Conservation (phyloP, 768 basidiomycete species). For the Boletus rubropictus region DNA sequence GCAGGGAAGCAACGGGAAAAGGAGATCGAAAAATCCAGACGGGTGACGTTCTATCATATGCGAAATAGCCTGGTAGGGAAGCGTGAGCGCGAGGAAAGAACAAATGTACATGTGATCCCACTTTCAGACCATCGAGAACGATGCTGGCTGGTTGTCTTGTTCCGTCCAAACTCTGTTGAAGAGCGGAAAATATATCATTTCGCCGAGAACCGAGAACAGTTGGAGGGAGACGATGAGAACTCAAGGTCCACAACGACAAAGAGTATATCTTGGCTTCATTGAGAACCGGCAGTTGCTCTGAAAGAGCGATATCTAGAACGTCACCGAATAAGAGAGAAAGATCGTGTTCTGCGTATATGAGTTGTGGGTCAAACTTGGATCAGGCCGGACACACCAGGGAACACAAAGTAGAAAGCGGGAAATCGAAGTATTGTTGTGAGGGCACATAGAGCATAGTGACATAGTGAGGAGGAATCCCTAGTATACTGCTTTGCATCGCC, state of each 20-base stretch:
- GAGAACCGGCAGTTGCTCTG: slow-evolving; percentile 31
- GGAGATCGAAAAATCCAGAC: slow-evolving; percentile 13
- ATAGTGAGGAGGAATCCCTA: slow-evolving; percentile 41
- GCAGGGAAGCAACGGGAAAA: slow-evolving; percentile 20
- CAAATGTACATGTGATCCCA: not conserved
- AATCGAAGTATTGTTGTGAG: slow-evolving; percentile 49
- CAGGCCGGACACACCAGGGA: slow-evolving; percentile 41
- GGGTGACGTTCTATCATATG: slow-evolving; percentile 20
- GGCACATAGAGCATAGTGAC: slow-evolving; percentile 48
- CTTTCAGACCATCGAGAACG: slow-evolving; percentile 29
- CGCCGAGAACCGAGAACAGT: slow-evolving; percentile 32
- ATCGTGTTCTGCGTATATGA: slow-evolving; percentile 34
- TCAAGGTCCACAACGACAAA: slow-evolving; percentile 46
- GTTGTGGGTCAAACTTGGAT: not conserved
- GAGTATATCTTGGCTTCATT: slow-evolving; percentile 42
- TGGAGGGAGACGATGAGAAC: slow-evolving; percentile 43
- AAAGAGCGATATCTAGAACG: slow-evolving; percentile 38
- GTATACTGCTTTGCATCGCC: slow-evolving; percentile 38
- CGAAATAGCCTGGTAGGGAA: slow-evolving; percentile 17
- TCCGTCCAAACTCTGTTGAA: slow-evolving; percentile 35
- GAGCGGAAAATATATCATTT: slow-evolving; percentile 29
- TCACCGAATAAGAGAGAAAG: slow-evolving; percentile 42
- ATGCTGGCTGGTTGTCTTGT: slow-evolving; percentile 14
- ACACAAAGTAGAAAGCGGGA: slow-evolving; percentile 38
- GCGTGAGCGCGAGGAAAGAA: slow-evolving; percentile 4